phyloP scores from a whole-genome alignment of 768 basidiomycete genomes.

The Russula sp. region DNA sequence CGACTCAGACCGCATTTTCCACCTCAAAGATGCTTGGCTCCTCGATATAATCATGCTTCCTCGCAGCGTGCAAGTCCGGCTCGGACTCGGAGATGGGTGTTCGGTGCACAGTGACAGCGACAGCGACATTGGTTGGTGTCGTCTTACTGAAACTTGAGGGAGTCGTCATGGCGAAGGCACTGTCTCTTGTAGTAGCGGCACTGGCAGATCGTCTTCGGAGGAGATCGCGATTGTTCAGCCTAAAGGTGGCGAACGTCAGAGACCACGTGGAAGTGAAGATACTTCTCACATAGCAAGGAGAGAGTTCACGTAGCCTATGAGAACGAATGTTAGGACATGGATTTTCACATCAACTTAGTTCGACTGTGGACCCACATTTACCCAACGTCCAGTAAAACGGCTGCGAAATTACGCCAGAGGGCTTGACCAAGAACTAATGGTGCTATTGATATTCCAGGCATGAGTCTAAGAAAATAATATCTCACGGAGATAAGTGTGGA shows the following conservation, averaged over 20 bases:
- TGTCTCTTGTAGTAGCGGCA: too few relatives aligned
- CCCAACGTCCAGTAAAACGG: conserved; percentile 46
- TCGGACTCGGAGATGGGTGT: not conserved
- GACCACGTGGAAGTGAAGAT: too few relatives aligned
- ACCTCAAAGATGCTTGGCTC: too few relatives aligned
- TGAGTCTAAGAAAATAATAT: too few relatives aligned
- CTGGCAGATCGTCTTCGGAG: not conserved
- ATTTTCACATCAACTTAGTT: too few relatives aligned
- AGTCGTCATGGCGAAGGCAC: not conserved
- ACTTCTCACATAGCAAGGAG: conserved; percentile 40
- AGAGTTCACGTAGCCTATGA: conserved; percentile 45
- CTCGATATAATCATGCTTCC: too few relatives aligned
- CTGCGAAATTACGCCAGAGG: conserved; percentile 40
- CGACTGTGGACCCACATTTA: conserved; percentile 37
- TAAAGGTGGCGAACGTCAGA: not conserved
- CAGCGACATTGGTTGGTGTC: not conserved
- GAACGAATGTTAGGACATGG: not conserved
- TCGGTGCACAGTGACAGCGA: not conserved
- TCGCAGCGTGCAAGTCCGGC: too few relatives aligned
- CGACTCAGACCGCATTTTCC: too few relatives aligned
- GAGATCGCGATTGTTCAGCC: not conserved
- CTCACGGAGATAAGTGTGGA: conserved; percentile 19
- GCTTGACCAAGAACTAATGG: conserved; percentile 29
- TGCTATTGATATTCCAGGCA: not conserved
- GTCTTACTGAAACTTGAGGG: not conserved